These are phyloP conservation scores for Solanum bulbocastanum DNA, from an alignment of 257 asterid species.

Conservation along the genomic window DNA sequence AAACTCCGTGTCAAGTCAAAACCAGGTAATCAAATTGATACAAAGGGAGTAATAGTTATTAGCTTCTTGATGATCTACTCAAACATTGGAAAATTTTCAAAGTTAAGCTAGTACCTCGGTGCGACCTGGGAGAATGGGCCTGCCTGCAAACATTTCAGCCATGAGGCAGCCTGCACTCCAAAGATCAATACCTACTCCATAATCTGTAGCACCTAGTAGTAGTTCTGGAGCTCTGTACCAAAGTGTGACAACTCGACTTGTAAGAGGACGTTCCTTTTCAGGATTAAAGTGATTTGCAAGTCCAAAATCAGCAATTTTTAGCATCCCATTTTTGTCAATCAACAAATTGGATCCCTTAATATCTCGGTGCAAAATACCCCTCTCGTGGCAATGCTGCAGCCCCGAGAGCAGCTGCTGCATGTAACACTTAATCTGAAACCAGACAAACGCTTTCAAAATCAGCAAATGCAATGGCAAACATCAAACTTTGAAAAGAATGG, in stretches of 20 bases:
- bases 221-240: conserved; percentile 89
- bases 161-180: conserved; percentile 90
- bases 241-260: conserved; percentile 79
- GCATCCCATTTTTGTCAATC: conserved; percentile 57
- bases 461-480: neutral
- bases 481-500: neutral
- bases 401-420: conserved; percentile 68
- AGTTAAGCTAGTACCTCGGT: conserved; percentile 48
- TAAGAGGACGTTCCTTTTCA: conserved; percentile 40
- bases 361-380: conserved; percentile 70
- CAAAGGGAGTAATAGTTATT: neutral
- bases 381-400: conserved; percentile 75
- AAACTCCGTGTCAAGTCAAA: neutral
- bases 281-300: conserved; percentile 46
- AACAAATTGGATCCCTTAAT: conserved; percentile 76
- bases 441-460: neutral
- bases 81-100: neutral
- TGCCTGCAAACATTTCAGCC: conserved; percentile 81
- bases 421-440: conserved; percentile 58
- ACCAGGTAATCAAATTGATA: neutral
- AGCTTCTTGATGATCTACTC: neutral
- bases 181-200: conserved; percentile 68
- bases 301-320: conserved; percentile 77
- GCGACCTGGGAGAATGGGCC: conserved; percentile 72
- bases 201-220: conserved; percentile 66